A percentile compares a stretch with the other conserved stretches of the same genome.
Conservation (phyloP, 306 rosid species). For the Glycine tomentella region DNA sequence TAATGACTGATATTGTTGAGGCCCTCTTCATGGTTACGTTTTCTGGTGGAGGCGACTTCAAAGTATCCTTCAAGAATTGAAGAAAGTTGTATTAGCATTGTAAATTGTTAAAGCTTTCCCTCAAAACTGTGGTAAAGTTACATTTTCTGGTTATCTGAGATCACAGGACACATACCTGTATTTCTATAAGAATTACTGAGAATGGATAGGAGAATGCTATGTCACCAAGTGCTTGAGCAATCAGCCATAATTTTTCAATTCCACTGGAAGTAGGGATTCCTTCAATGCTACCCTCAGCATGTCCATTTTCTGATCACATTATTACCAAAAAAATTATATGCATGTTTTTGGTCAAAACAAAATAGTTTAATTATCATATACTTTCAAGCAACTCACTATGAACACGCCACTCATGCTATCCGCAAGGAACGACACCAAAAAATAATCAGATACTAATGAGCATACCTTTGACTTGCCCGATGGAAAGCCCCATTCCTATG, state of each 20-base stretch:
- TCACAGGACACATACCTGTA: conserved; percentile 62
- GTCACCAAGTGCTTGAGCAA: conserved; percentile 88
- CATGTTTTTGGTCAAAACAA: conserved; percentile 4
- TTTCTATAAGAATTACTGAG: conserved; percentile 84
- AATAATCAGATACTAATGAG: no score
- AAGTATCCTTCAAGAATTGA: conserved; percentile 72
- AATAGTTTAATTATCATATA: neutral
- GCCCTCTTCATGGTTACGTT: conserved; percentile 70
- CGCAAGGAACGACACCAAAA: no score
- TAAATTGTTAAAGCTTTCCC: neutral
- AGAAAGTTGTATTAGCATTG: conserved; percentile 28
- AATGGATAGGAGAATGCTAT: conserved; percentile 90
- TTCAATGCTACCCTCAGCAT: conserved; percentile 58
- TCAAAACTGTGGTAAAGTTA: neutral
- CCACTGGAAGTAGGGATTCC: conserved; percentile 61
- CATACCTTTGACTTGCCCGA: conserved; percentile 52
- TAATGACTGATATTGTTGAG: conserved; percentile 52
- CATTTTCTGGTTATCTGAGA: conserved; percentile 4
- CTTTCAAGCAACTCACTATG: no score
- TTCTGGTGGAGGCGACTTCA: conserved; percentile 90
- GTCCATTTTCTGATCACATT: conserved; percentile 67
- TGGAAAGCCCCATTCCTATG: conserved; percentile 70
- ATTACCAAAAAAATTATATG: conserved; percentile 31
- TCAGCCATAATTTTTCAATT: conserved; percentile 65
- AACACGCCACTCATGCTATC: no score